These are phyloP conservation scores for Kuraishia floccosa DNA, from an alignment of 805 yeast genomes.

Conservation along the genomic window DNA sequence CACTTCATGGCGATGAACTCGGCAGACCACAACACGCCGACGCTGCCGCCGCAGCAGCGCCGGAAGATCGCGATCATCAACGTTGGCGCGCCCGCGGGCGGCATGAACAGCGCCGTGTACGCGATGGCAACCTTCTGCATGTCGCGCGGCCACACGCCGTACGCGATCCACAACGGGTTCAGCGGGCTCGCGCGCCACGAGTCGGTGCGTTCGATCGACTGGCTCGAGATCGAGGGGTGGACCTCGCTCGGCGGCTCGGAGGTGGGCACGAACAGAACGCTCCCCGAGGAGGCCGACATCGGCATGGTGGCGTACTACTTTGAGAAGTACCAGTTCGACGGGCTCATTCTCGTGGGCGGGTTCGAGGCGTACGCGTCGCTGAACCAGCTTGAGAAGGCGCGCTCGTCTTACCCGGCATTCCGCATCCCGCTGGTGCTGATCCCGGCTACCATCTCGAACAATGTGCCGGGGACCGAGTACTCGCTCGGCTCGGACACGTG, in stretches of 20 bases:
- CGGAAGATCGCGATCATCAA: slow-evolving; percentile 77
- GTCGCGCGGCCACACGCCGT: slow-evolving; percentile 83
- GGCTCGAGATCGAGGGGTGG: slow-evolving; percentile 89
- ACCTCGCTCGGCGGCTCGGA: slow-evolving; percentile 88
- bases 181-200: slow-evolving; percentile 87
- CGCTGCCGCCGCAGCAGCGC: slow-evolving; percentile 48
- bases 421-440: slow-evolving; percentile 88
- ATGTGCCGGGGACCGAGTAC: slow-evolving; percentile 98
- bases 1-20: slow-evolving; percentile 65
- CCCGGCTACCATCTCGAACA: slow-evolving; percentile 95
- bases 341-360: slow-evolving; percentile 88
- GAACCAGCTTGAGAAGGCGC: slow-evolving; percentile 68
- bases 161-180: slow-evolving; percentile 89
- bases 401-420: slow-evolving; percentile 76
- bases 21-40: slow-evolving; percentile 51
- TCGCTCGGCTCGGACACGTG: slow-evolving; percentile 95
- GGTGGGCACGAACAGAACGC: slow-evolving; percentile 87
- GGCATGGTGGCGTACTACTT: slow-evolving; percentile 91
- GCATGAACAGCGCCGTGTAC: slow-evolving; percentile 83
- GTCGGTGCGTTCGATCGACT: slow-evolving; percentile 57
- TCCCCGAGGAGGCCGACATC: slow-evolving; percentile 68
- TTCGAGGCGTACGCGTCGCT: slow-evolving; percentile 91
- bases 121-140: slow-evolving; percentile 87
- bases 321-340: slow-evolving; percentile 82
- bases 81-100: slow-evolving; percentile 97